Conservation (phyloP, 2,329 filamentous ascomycete genomes). For the Byssoonygena ceratinophila region DNA sequence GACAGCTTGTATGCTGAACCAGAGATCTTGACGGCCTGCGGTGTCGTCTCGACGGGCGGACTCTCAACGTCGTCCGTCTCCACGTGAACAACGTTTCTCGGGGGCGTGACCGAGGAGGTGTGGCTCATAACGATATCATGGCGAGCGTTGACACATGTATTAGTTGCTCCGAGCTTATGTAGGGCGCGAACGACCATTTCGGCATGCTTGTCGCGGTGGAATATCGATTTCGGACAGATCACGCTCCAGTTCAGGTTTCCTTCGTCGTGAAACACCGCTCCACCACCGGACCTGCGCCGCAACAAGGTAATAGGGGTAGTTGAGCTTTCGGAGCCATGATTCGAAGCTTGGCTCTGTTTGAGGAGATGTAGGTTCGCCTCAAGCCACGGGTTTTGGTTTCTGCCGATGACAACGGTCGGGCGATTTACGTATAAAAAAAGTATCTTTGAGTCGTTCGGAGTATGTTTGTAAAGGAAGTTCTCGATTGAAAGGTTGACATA, state of each 20-base stretch:
- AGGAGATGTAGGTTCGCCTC: slow-evolving; percentile 67
- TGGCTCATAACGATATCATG: slow-evolving; percentile 82
- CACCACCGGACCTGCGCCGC: slow-evolving; percentile 75
- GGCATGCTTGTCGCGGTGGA: slow-evolving; percentile 78
- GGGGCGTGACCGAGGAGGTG: slow-evolving; percentile 20
- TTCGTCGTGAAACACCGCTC: slow-evolving; percentile 83
- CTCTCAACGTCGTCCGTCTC: slow-evolving; percentile 37
- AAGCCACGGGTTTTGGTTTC: slow-evolving; percentile 96
- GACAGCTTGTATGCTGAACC: slow-evolving; percentile 94
- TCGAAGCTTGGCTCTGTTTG: slow-evolving; percentile 20
- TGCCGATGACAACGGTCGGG: slow-evolving; percentile 79
- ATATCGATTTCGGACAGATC: slow-evolving; percentile 64
- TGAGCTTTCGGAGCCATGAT: slow-evolving; percentile 15
- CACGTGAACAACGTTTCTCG: slow-evolving; percentile 14
- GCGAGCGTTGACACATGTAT: slow-evolving; percentile 69
- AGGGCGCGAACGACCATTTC: slow-evolving; percentile 88
- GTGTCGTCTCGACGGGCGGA: slow-evolving; percentile 29
- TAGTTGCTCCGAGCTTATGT: slow-evolving; percentile 35
- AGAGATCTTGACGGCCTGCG: slow-evolving; percentile 62
- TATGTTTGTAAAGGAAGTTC: slow-evolving; percentile 71
- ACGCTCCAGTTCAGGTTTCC: slow-evolving; percentile 95
- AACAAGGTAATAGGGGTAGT: slow-evolving; percentile 51
- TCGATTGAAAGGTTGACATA: slow-evolving; percentile 90
- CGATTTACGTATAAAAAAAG: slow-evolving; percentile 82
- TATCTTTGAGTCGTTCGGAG: slow-evolving; percentile 59